A percentile compares a stretch with the other conserved stretches of the same genome.
Evolutionary conservation across 441 rosid species (phyloP).

Genomic region (Gossypium trilobum): DNA sequence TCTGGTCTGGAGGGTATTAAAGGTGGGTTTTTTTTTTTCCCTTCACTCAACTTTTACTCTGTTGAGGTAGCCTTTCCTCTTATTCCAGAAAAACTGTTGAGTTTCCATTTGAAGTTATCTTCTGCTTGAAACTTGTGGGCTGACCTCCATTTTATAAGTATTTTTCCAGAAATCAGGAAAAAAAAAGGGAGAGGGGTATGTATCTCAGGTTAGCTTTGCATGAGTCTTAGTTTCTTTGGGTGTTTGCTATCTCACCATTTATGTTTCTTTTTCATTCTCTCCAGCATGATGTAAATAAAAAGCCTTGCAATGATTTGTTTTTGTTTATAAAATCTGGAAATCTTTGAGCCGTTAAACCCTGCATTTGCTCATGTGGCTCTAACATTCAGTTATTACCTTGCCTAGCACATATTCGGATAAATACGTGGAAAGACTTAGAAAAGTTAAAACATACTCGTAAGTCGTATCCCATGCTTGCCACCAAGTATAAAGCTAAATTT

Average conservation of each 20-base stretch:
- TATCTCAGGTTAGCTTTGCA: neutral
- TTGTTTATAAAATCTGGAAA: neutral
- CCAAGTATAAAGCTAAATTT: neutral
- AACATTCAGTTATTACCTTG: neutral
- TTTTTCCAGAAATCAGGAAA: neutral
- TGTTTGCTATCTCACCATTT: neutral
- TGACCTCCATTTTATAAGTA: neutral
- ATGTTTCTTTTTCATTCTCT: neutral
- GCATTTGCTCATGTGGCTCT: constrained; percentile 7
- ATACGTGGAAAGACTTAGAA: neutral
- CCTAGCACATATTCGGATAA: neutral
- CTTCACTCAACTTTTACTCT: neutral
- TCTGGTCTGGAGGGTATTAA: constrained; percentile 51
- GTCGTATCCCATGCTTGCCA: neutral
- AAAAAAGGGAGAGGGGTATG: neutral
- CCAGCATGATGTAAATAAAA: neutral
- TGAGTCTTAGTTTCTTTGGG: neutral
- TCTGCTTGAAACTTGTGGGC: neutral
- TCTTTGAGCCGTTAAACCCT: neutral
- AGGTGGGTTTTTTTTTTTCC: constrained; percentile 27
- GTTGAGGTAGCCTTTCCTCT: neutral
- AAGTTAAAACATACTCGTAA: neutral
- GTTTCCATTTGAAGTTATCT: neutral
- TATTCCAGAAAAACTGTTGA: neutral
- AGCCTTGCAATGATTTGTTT: neutral